These are phyloP conservation scores for Rhizopogon vinicolor DNA, from an alignment of 768 basidiomycete genomes.

Conservation along the genomic window DNA sequence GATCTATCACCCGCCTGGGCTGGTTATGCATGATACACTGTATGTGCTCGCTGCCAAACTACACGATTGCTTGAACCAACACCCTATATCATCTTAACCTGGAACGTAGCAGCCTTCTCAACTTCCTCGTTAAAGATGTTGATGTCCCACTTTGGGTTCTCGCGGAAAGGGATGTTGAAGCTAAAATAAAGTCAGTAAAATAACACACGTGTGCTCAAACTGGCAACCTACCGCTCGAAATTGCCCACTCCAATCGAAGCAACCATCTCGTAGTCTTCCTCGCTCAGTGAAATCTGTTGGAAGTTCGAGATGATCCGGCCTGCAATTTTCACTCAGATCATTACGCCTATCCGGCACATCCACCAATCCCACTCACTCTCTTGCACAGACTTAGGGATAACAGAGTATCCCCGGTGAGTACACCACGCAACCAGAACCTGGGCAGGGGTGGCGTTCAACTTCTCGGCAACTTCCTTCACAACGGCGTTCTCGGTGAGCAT, in stretches of 20 bases:
- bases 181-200: neutral
- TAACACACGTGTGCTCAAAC: neutral
- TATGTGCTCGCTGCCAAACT: too few relatives aligned
- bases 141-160: slow-evolving; percentile 64
- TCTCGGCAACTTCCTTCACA: slow-evolving; percentile 59
- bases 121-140: slow-evolving; percentile 62
- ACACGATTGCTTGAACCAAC: too few relatives aligned
- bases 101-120: slow-evolving; percentile 38
- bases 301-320: slow-evolving; percentile 75
- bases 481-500: slow-evolving; percentile 64
- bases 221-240: slow-evolving; percentile 24
- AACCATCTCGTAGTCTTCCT: slow-evolving; percentile 60
- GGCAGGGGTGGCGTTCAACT: slow-evolving; percentile 61
- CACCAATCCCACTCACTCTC: slow-evolving; percentile 30
- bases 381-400: slow-evolving; percentile 82
- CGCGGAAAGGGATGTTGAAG: slow-evolving; percentile 61
- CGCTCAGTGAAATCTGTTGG: slow-evolving; percentile 61
- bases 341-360: neutral
- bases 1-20: too few relatives aligned
- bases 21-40: too few relatives aligned
- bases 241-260: slow-evolving; percentile 35
- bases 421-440: slow-evolving; percentile 87
- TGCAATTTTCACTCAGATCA: slow-evolving; percentile 6
- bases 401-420: slow-evolving; percentile 65
- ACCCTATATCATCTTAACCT: slow-evolving; percentile 27